Base-by-base conservation (phyloP, 331 rosid species). In the Prunus yedoensis region DNA sequence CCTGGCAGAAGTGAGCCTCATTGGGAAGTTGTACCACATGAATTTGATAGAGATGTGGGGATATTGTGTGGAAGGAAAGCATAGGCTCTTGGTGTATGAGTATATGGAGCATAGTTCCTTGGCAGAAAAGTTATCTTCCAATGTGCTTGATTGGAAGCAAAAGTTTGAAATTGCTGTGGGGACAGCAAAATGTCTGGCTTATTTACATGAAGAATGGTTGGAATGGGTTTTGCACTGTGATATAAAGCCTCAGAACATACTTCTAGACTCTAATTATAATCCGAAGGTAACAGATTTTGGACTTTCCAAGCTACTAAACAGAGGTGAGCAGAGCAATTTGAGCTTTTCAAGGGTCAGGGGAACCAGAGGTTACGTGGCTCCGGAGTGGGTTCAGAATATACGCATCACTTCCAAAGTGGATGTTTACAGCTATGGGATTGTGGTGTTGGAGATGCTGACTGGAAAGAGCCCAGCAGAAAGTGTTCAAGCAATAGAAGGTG, bases 31-130 rank as follows among this genome's bases (percentile, higher is more conserved):
- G 54, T 84, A 88, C 78, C 92, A 88, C 65, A 86, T 88, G 88
- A 80, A 84, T 51, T 80, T 88, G 70, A 88, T 88, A 51, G 93
- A 88, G 32, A 88, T 88, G 81, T 86, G 90, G 90, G 93, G 90
- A 3, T 88, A 80, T 14, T 88, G 90, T 16, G 88, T 67, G 0
- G 89, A 86, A 9, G 87, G 87, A 51, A 86, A 86, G 49, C 90
- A 86, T n/a, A 82, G 82, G 65, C 46, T 85, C 1, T 45, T 85
- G 62, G 89, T 88, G 10, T 85, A 85, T 5, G 67, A 62, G 83
- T 86, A 73, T 45, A 70, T 88, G 83, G 87, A 84, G 50, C 80
- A 84, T 80, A 89, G 89, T 18, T 84, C 89, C 10, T 80, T 88
- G 56, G 86, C 90, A 0, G 67, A 80, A 5, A 80, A 76, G 63